phyloP scores from a whole-genome alignment of 805 yeast species.

The Scheffersomyces spartinae region DNA sequence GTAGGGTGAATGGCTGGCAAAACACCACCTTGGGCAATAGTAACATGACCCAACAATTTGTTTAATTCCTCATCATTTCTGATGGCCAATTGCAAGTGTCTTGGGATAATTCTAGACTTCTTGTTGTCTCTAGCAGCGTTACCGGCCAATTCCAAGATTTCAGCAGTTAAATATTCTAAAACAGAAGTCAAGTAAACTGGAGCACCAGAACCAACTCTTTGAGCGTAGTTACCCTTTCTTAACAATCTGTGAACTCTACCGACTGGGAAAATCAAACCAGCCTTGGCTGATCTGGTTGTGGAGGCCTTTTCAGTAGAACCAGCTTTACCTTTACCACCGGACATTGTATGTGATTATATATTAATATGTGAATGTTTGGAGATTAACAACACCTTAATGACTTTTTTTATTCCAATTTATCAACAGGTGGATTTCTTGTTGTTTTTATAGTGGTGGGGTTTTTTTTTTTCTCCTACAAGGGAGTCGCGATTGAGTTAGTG shows the following conservation, averaged over 20 bases:
- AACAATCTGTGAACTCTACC: slow-evolving; percentile 97
- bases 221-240: slow-evolving; percentile 96
- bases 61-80: slow-evolving; percentile 98
- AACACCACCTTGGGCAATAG: slow-evolving; percentile 99
- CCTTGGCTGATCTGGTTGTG: slow-evolving; percentile 96
- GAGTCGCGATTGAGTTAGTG: too few relatives aligned
- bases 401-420: too few relatives aligned
- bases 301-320: slow-evolving; percentile 91
- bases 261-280: slow-evolving; percentile 98
- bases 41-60: slow-evolving; percentile 84
- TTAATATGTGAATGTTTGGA: slow-evolving; percentile 4
- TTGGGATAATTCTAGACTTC: slow-evolving; percentile 97
- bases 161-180: slow-evolving; percentile 94
- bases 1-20: slow-evolving; percentile 93
- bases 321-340: slow-evolving; percentile 87
- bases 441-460: too few relatives aligned
- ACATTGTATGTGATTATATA: slow-evolving; percentile 37
- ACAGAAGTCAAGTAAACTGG: slow-evolving; percentile 97
- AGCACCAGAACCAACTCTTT: slow-evolving; percentile 98
- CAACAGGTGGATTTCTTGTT: background rate
- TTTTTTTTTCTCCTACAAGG: too few relatives aligned
- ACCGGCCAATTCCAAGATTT: slow-evolving; percentile 96
- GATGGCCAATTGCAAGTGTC: slow-evolving; percentile 97
- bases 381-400: too few relatives aligned
- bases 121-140: slow-evolving; percentile 99